Evolutionary conservation across 805 yeast species (phyloP).

Genomic region (Kregervanrija pseudodelftensis): DNA sequence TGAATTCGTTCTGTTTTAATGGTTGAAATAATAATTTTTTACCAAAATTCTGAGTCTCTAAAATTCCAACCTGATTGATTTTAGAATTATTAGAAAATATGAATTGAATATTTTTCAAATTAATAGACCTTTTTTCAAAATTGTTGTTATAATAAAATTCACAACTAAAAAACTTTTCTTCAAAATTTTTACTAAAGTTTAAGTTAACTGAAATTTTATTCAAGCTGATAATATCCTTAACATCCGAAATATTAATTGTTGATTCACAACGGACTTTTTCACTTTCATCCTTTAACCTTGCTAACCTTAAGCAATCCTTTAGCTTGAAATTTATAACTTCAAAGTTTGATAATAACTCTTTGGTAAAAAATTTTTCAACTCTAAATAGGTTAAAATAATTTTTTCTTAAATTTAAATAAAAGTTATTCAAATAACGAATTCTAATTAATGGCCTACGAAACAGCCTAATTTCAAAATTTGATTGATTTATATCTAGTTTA

Average conservation of each 20-base stretch:
- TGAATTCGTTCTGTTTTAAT: slow-evolving; percentile 23
- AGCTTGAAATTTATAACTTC: slow-evolving; percentile 18
- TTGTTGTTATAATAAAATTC: slow-evolving; percentile 23
- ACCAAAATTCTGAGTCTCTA: slow-evolving; percentile 23
- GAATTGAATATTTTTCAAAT: slow-evolving; percentile 14
- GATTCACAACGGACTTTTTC: slow-evolving; percentile 15
- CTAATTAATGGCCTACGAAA: slow-evolving; percentile 27
- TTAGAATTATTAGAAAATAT: slow-evolving; percentile 10
- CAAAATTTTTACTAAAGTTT: no score
- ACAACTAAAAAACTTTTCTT: slow-evolving; percentile 7
- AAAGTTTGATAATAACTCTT: slow-evolving; percentile 18
- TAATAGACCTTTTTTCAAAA: slow-evolving; percentile 14
- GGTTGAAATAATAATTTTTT: slow-evolving; percentile 30
- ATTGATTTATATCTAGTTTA: slow-evolving; percentile 16
- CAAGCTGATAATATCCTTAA: slow-evolving; percentile 19
- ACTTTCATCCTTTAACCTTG: slow-evolving; percentile 17
- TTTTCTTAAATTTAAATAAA: slow-evolving; percentile 16
- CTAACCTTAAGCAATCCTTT: slow-evolving; percentile 10
- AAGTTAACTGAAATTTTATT: slow-evolving; percentile 14
- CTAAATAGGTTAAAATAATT: slow-evolving; percentile 11
- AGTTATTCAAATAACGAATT: slow-evolving; percentile 20
- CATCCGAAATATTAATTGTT: slow-evolving; percentile 13
- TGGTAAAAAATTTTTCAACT: slow-evolving; percentile 13
- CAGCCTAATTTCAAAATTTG: slow-evolving; percentile 21
- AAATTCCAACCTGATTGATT: slow-evolving; percentile 19